These are phyloP conservation scores for Wickerhamomyces hampshirensis DNA, from an alignment of 805 yeast species.

Conservation along the genomic window DNA sequence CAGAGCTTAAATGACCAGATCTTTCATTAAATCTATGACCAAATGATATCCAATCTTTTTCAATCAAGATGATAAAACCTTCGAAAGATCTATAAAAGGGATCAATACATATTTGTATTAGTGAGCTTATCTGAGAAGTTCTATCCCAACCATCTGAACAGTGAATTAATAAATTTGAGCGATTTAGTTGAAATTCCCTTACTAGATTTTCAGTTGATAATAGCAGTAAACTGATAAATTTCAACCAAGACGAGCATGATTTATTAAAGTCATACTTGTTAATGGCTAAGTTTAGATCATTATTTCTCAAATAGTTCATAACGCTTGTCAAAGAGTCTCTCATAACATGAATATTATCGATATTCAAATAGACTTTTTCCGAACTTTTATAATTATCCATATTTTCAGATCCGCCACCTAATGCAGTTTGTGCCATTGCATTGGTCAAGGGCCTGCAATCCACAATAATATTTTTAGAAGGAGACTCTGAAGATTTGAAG, in stretches of 20 bases:
- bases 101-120: conserved; percentile 83
- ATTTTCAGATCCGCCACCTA: conserved; percentile 97
- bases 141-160: conserved; percentile 99
- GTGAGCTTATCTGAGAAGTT: conserved; percentile 82
- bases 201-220: conserved; percentile 74
- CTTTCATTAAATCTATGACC: conserved; percentile 89
- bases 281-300: conserved; percentile 56
- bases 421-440: conserved; percentile 93
- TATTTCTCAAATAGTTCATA: conserved; percentile 7
- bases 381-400: conserved; percentile 76
- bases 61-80: conserved; percentile 82
- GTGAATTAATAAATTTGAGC: conserved; percentile 80
- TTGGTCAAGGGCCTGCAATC: conserved; percentile 92
- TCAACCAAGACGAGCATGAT: conserved; percentile 64
- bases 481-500: conserved; percentile 48
- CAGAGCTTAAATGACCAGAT: conserved; percentile 57
- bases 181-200: conserved; percentile 76
- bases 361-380: conserved; percentile 77
- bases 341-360: conserved; percentile 95
- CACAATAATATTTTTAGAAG: conserved; percentile 61
- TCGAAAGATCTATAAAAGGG: conserved; percentile 84
- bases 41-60: conserved; percentile 93
- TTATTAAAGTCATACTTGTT: conserved; percentile 54
- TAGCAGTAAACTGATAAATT: conserved; percentile 60
- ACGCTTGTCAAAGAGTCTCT: conserved; percentile 72